Percentiles rank a stretch among this genome's conserved stretches.
These are phyloP conservation scores for Leccinum imitatum DNA, from an alignment of 768 basidiomycete genomes.

Conservation along the genomic window DNA sequence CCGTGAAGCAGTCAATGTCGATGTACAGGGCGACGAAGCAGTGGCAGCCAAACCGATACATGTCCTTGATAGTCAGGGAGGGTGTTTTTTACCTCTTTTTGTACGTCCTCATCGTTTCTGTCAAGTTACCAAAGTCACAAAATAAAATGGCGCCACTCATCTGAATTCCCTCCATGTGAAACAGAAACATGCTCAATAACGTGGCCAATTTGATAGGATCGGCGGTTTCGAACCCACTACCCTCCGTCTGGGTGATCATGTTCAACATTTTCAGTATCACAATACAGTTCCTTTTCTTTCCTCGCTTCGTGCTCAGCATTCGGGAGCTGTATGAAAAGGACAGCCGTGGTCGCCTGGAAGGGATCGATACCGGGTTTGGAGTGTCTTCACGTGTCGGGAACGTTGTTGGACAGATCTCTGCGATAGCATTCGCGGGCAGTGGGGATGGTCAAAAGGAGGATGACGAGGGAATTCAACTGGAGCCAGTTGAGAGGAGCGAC, in stretches of 20 bases:
- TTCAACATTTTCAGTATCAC: not conserved
- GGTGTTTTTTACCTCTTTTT: not conserved
- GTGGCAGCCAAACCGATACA: not conserved
- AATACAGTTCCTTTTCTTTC: not conserved
- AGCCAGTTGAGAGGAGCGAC: not conserved
- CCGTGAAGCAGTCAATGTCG: not conserved
- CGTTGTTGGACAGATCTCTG: not conserved
- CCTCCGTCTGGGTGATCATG: not conserved
- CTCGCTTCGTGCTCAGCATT: not conserved
- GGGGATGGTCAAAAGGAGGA: not conserved
- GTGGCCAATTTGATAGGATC: not conserved
- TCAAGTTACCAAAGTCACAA: not conserved
- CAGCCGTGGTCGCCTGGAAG: not conserved
- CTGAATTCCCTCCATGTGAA: not conserved
- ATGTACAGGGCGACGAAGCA: not conserved
- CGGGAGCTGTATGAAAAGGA: not conserved
- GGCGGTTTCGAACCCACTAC: not conserved
- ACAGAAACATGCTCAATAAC: not conserved
- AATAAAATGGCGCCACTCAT: not conserved
- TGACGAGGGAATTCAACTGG: not conserved
- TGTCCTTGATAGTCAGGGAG: not conserved
- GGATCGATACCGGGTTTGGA: not conserved
- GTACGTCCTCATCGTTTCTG: not conserved
- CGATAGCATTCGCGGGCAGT: not conserved
- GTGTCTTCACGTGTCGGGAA: not conserved